Conservation (phyloP, 768 basidiomycete species). For the Lentinus tigrinus region DNA sequence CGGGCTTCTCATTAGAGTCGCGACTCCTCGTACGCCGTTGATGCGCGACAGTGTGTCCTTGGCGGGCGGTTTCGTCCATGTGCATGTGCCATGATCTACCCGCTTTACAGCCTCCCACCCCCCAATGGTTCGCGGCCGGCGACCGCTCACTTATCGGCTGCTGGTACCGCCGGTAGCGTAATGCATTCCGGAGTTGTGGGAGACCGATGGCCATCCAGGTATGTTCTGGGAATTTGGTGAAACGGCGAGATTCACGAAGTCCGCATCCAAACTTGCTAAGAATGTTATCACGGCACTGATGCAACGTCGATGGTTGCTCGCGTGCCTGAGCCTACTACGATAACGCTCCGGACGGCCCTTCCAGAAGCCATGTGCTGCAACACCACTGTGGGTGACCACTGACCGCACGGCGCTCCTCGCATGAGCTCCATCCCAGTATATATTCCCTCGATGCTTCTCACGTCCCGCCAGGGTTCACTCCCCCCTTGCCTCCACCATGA, state of each 20-base stretch:
- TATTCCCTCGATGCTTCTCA: neutral
- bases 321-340: constrained; percentile 5
- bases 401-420: neutral
- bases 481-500: constrained; percentile 14
- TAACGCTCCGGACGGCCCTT: constrained; percentile 1
- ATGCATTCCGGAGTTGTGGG: too few relatives aligned
- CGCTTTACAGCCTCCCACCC: too few relatives aligned
- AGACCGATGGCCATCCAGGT: too few relatives aligned
- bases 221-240: neutral
- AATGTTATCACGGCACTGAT: constrained; percentile 7
- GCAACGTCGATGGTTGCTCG: neutral
- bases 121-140: too few relatives aligned
- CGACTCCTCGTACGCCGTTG: too few relatives aligned
- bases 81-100: too few relatives aligned
- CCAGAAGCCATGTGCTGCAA: constrained; percentile 11
- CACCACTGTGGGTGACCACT: constrained; percentile 1
- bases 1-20: too few relatives aligned
- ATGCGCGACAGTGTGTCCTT: too few relatives aligned
- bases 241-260: neutral
- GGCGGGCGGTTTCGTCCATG: too few relatives aligned
- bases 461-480: neutral
- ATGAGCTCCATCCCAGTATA: constrained; percentile 1
- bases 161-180: too few relatives aligned
- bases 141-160: too few relatives aligned
- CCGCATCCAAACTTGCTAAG: constrained; percentile 1